These are phyloP conservation scores for Epichloe sylvatica DNA, from an alignment of 2,329 filamentous ascomycete genomes.

Conservation along the genomic window DNA sequence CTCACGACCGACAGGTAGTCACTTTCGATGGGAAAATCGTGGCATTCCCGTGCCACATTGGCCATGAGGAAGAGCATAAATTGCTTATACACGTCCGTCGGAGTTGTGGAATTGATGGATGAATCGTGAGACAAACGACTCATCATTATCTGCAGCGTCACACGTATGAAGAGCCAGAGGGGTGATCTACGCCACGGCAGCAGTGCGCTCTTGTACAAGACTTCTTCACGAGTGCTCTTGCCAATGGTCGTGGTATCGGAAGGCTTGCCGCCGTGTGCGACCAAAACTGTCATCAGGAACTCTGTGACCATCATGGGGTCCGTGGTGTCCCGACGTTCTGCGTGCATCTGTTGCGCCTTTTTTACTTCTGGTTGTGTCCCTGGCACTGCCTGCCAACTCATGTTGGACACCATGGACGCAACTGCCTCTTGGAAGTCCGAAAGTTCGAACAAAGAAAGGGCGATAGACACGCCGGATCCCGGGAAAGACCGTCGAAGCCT, in stretches of 20 bases:
- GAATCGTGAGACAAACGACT: slow-evolving; percentile 1
- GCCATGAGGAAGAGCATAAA: slow-evolving; percentile 5
- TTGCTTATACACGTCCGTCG: slow-evolving; percentile 1
- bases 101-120: slow-evolving; percentile 1
- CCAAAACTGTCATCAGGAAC: slow-evolving; percentile 26
- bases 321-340: slow-evolving; percentile 33
- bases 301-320: slow-evolving; percentile 37
- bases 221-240: slow-evolving; percentile 42
- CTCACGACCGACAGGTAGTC: slow-evolving; percentile 24
- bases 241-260: slow-evolving; percentile 19
- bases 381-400: slow-evolving; percentile 13
- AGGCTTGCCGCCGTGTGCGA: slow-evolving; percentile 19
- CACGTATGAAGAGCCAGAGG: slow-evolving; percentile 41
- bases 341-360: slow-evolving; percentile 27
- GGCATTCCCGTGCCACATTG: neutral
- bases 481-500: slow-evolving; percentile 19
- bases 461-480: slow-evolving; percentile 10
- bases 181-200: slow-evolving; percentile 35
- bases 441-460: slow-evolving; percentile 4
- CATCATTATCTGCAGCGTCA: slow-evolving; percentile 28
- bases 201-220: slow-evolving; percentile 23
- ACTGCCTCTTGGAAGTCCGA: slow-evolving; percentile 9
- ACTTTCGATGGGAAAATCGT: neutral
- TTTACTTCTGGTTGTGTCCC: slow-evolving; percentile 10
- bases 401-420: slow-evolving; percentile 10